Percentiles rank a stretch among this genome's conserved stretches.
Evolutionary conservation across 2,329 filamentous ascomycete genomes (phyloP).

Genomic region (Fusarium circinatum): DNA sequence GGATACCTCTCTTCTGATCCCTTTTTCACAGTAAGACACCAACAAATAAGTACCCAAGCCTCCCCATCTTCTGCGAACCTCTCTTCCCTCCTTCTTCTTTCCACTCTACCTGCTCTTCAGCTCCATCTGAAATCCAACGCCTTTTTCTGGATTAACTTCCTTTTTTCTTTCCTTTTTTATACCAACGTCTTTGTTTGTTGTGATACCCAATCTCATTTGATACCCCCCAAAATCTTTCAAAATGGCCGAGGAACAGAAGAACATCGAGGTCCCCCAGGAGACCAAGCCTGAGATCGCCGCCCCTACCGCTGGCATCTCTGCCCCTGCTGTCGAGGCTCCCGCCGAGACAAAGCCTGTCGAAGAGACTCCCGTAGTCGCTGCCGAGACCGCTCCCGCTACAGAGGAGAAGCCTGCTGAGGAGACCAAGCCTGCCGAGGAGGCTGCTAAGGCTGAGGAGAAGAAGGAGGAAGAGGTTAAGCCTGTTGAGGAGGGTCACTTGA

Average conservation of each 20-base stretch:
- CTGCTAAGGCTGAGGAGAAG: conserved; percentile 54
- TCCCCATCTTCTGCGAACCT: conserved; percentile 44
- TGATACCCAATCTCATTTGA: conserved; percentile 61
- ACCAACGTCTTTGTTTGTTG: conserved; percentile 58
- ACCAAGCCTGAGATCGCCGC: conserved; percentile 54
- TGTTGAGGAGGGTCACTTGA: conserved; percentile 83
- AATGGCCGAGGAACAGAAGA: conserved; percentile 82
- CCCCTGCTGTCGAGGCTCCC: conserved; percentile 47
- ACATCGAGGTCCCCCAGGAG: conserved; percentile 68
- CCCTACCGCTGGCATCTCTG: conserved; percentile 43
- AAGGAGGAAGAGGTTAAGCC: conserved; percentile 71
- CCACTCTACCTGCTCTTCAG: conserved; percentile 49
- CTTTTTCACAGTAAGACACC: conserved; percentile 23
- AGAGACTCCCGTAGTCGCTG: conserved; percentile 48
- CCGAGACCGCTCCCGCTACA: conserved; percentile 48
- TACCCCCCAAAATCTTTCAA: conserved; percentile 56
- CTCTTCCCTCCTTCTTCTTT: conserved; percentile 46
- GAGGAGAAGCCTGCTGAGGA: conserved; percentile 58
- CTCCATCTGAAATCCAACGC: conserved; percentile 46
- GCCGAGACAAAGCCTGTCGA: conserved; percentile 53
- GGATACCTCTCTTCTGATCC: conserved; percentile 13
- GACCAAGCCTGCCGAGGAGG: conserved; percentile 55
- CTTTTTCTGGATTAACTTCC: conserved; percentile 50
- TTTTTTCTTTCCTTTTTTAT: conserved; percentile 52
- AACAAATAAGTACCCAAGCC: conserved; percentile 56